Conservation (phyloP, 345 rosid genomes). For the Salix dunnii region DNA sequence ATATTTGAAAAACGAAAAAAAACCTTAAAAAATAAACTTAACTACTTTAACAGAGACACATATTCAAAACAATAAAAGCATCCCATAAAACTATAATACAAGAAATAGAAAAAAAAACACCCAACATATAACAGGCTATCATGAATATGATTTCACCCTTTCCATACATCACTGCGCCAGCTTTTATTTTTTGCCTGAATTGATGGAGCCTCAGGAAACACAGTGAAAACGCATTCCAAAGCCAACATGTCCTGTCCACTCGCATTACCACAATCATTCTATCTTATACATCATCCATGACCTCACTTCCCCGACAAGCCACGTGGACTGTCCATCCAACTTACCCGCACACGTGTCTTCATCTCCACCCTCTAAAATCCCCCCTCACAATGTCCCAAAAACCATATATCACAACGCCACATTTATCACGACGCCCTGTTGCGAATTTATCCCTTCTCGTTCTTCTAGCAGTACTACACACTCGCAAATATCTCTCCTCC, state of each 20-base stretch:
- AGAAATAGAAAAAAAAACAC: not conserved
- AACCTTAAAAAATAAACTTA: too few relatives aligned
- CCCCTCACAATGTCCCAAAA: conserved; percentile 1
- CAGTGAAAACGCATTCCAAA: conserved; percentile 14
- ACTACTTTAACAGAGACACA: too few relatives aligned
- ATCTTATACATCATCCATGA: conserved; percentile 46
- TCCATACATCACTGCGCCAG: not conserved
- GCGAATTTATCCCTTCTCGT: conserved; percentile 12
- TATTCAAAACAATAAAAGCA: too few relatives aligned
- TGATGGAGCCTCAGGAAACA: conserved; percentile 20
- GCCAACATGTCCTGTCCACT: conserved; percentile 44
- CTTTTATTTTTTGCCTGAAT: not conserved
- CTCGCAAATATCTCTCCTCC: not conserved
- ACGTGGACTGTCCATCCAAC: conserved; percentile 33
- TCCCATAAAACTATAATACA: too few relatives aligned
- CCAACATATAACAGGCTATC: not conserved
- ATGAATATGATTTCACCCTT: not conserved
- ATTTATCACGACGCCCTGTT: conserved; percentile 26
- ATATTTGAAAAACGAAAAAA: too few relatives aligned
- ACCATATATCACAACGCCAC: conserved; percentile 30
- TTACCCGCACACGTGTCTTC: conserved; percentile 43
- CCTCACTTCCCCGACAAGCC: conserved; percentile 52
- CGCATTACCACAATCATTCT: conserved; percentile 41
- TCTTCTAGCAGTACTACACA: conserved; percentile 4
- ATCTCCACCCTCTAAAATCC: conserved; percentile 37